Conservation (phyloP, 257 asterid species). For the Sherardia arvensis region DNA sequence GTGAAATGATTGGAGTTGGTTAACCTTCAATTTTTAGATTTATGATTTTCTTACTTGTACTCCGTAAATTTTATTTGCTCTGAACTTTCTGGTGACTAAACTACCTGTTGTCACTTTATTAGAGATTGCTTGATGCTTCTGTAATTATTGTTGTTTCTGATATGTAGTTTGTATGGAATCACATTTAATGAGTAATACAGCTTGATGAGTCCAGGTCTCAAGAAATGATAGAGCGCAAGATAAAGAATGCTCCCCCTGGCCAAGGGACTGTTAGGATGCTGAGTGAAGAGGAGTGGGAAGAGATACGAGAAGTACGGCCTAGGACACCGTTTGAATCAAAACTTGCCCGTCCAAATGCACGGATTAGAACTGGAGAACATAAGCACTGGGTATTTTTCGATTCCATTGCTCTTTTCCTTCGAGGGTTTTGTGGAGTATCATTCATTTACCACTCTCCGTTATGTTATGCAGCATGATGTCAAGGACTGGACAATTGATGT, state of each 20-base stretch:
- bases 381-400: slow-evolving; percentile 19
- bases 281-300: slow-evolving; percentile 85
- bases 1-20: no score
- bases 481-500: slow-evolving; percentile 84
- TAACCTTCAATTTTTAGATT: neutral
- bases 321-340: slow-evolving; percentile 87
- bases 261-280: slow-evolving; percentile 93
- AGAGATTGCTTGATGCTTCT: no score
- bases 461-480: slow-evolving; percentile 59
- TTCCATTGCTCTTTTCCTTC: neutral
- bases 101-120: neutral
- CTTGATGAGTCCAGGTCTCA: slow-evolving; percentile 64
- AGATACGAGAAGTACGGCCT: slow-evolving; percentile 57
- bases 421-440: neutral
- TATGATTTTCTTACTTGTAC: neutral
- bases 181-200: slow-evolving; percentile 20
- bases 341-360: slow-evolving; percentile 62
- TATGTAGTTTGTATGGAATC: neutral
- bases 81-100: neutral
- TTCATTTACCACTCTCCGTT: neutral
- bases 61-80: neutral
- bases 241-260: slow-evolving; percentile 80
- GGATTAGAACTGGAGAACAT: slow-evolving; percentile 28
- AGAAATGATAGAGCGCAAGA: slow-evolving; percentile 60
- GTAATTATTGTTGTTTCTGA: neutral